Evolutionary conservation across 2,329 filamentous ascomycete species (phyloP), one percentile per base, ranked within the genome.

Genomic region (Aspergillus novoparasiticus): DNA sequence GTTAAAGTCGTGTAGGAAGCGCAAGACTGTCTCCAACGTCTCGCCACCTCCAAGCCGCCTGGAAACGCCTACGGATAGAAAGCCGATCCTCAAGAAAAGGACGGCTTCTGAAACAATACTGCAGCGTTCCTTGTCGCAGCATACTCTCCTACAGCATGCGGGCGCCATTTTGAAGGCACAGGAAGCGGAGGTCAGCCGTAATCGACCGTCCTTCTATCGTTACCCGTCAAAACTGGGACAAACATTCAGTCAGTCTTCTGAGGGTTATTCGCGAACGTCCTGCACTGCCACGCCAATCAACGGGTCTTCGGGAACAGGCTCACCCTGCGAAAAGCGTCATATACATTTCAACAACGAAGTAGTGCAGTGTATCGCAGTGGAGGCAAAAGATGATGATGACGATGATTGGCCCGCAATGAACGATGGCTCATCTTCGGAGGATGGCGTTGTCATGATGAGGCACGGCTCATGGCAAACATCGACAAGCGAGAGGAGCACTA

Each of bases 301-400:
- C 1, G 84, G 84, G 12, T 90, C 91, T 0, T 96, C 93, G 0
- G 91, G 90, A 71, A 83, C 78, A 83, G 89, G 74, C 78, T 93
- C 86, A 2, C 86, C 87, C 6, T 83, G 63, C 79, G 87, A 81
- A 78, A 86, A 88, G 72, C 93, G 89, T 64, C 94, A 97, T 75
- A 98, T 99, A 68, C 92, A 96, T 73, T 99, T 99, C 78, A 95
- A 97, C 74, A 92, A 97, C 74, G 91, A 94, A 79, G 95, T 99
- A 2, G 90, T 94, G 75, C 94, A 98, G 76, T 97, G 94, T 76
- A 97, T 97, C 68, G 95, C 95, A 9, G 87, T 99, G 36, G 94
- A 98, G 39, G 85, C 88, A 70, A 96, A 96, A 67, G 89, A 90
- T 28, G 90, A 94, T 55, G 88, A 91, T 32, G 70, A 70, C 26